Base-by-base conservation (phyloP, 495 filamentous ascomycete genomes). In the Chaetomidium leptoderma region DNA sequence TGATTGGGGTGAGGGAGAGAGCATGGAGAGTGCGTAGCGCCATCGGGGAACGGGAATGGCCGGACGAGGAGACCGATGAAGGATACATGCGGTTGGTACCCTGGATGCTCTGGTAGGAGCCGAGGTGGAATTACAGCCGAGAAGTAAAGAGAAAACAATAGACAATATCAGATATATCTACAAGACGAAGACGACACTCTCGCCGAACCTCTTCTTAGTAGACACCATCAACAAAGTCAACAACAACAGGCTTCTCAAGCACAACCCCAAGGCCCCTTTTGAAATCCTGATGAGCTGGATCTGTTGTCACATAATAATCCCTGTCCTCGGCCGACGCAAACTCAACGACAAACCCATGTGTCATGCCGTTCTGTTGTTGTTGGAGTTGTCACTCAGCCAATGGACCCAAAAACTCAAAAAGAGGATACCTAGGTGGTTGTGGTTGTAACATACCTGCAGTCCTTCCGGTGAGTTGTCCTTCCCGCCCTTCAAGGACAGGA, bases 401-500 rank as follows among this genome's bases (percentile, higher is more conserved):
- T 30, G 6, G 3, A 14, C n/a, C 17, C 29, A 30, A 17, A 29
- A 29, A 17, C 24, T n/a, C n/a, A n/a, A n/a, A 16, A 29, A 14
- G 21, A 16, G 21, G 10, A 10, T 19, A 1, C 17, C 19, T 10
- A 42, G 6, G 36, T 10, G 36, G 16, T n/a, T 13, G 2, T n/a
- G 36, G 40, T 0, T 6, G 14, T 5, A 16, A 56, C 65, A 53
- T 73, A 89, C 87, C 69, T 86, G 80, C 13, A 78, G 68, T 6
- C 81, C 85, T 68, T 90, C 87, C 0, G 71, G 70, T 1, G 83
- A 88, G 63, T 84, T 86, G 60, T 90, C 81, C 49, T 65, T 69
- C 0, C 88, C 86, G 3, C 83, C 87, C 1, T 75, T 80, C 5
- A 76, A 63, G 1, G 80, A 73, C 44, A 74, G 74, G 60, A 91